Evolutionary conservation across 1,284 basidiomycete genomes (phyloP), one percentile per base, ranked within the genome.

Genomic region (Caloboletus inedulis): DNA sequence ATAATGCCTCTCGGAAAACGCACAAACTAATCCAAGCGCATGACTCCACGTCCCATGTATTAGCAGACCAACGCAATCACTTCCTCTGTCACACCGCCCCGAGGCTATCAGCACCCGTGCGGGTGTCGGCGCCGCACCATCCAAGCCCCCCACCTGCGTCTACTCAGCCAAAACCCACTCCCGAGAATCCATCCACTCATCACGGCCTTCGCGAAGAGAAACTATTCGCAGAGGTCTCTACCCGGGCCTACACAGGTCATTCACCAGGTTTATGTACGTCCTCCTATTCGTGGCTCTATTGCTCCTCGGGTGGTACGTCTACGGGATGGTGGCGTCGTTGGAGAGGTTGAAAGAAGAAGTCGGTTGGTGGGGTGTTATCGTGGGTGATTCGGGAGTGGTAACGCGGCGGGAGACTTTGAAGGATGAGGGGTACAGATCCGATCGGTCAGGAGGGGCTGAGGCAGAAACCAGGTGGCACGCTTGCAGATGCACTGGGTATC

Each of bases 401-500:
- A 2, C 4, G 10, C 27, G n/a, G 6, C 52, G 61, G 53, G 43
- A 19, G 18, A 10, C 18, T 3, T 3, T 27, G 13, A 39, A 33
- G 6, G 30, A 40, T 9, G 31, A 48, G 43, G 36, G 30, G 7
- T 27, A 29, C 2, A 25, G 39, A 8, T 31, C 48, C 16, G 54
- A 37, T 30, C 16, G 35, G 19, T 3, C 36, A 3, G 50, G 27
- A 12, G 12, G 9, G 14, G 13, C 33, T 0, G 23, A 14, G 39
- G 18, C 3, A 7, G 49, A 2, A 3, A 35, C 9, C n/a, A 13
- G 18, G 21, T 5, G 53, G 19, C 0, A 78, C 75, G 18, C 71
- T 88, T 14, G 86, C 86, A 13, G 65, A 69, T 7, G 80, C 78
- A 19, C 70, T 89, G 27, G 86, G 83, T 2, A 78, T 88, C 63